phyloP scores from a whole-genome alignment of 352 stramenopile genomes.

The Pythium utonaiense region DNA sequence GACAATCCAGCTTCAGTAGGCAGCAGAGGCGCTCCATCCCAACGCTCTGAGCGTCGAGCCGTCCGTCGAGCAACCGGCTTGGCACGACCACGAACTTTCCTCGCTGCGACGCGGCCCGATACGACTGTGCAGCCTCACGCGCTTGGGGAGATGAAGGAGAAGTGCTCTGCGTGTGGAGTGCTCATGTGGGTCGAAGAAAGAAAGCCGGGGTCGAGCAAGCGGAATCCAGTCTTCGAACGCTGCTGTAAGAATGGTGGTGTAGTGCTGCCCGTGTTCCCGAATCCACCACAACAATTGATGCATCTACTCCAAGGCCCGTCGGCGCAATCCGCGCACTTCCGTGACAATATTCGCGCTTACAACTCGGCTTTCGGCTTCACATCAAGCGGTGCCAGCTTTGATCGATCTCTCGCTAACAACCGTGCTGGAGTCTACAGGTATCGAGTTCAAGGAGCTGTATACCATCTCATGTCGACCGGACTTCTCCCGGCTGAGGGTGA shows the following conservation, averaged over 20 bases:
- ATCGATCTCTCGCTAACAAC: slow-evolving; percentile 4
- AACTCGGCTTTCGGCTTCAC: slow-evolving; percentile 16
- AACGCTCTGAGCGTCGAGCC: not conserved
- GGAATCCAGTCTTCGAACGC: no score
- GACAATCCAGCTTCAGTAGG: not conserved
- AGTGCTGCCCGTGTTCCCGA: not conserved
- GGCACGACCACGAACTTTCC: slow-evolving; percentile 1
- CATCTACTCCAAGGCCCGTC: not conserved
- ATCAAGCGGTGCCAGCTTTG: slow-evolving; percentile 5
- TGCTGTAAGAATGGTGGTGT: slow-evolving; percentile 7
- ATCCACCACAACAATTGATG: not conserved
- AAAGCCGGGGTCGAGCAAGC: slow-evolving; percentile 9
- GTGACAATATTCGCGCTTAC: no score
- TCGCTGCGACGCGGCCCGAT: not conserved
- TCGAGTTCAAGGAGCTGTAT: slow-evolving; percentile 5
- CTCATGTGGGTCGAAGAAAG: slow-evolving; percentile 12
- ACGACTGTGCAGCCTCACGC: not conserved
- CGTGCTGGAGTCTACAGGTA: slow-evolving; percentile 9
- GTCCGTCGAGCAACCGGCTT: not conserved
- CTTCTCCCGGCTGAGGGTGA: not conserved
- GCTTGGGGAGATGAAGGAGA: not conserved
- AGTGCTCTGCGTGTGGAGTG: not conserved
- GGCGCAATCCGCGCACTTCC: not conserved
- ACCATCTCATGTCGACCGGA: slow-evolving; percentile 8
- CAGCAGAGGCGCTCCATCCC: not conserved